Conservation (phyloP, 2,329 filamentous ascomycete species). For the Colletotrichum cereale region DNA sequence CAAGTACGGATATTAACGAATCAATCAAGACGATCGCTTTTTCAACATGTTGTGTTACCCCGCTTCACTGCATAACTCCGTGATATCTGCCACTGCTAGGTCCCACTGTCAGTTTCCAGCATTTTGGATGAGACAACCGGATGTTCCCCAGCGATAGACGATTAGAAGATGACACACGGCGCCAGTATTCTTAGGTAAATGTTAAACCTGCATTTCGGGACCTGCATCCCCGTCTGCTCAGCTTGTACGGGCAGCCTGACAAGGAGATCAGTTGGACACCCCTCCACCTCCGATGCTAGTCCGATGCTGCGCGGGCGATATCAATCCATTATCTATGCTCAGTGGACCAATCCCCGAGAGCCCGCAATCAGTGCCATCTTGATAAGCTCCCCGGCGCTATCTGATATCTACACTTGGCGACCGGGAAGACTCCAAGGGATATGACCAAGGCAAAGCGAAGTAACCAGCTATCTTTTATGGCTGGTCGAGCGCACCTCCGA, state of each 20-base stretch:
- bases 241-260: background rate
- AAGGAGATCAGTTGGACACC: background rate
- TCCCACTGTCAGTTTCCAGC: background rate
- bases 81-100: background rate
- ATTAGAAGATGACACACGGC: background rate
- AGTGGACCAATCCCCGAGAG: background rate
- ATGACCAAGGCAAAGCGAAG: background rate
- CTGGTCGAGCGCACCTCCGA: background rate
- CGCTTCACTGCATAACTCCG: too few species aligned
- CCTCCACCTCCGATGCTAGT: background rate
- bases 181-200: background rate
- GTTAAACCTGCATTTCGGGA: background rate
- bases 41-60: too few species aligned
- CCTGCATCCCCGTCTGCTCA: background rate
- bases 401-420: background rate
- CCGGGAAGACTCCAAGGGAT: background rate
- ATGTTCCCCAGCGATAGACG: background rate
- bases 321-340: background rate
- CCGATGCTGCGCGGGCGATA: background rate
- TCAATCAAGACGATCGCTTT: too few species aligned
- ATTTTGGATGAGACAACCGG: background rate
- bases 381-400: background rate
- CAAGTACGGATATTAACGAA: too few species aligned
- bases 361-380: background rate
- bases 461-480: constrained; percentile 6